Base-by-base conservation (phyloP, 495 filamentous ascomycete species). In the Glarea lozoyensis region DNA sequence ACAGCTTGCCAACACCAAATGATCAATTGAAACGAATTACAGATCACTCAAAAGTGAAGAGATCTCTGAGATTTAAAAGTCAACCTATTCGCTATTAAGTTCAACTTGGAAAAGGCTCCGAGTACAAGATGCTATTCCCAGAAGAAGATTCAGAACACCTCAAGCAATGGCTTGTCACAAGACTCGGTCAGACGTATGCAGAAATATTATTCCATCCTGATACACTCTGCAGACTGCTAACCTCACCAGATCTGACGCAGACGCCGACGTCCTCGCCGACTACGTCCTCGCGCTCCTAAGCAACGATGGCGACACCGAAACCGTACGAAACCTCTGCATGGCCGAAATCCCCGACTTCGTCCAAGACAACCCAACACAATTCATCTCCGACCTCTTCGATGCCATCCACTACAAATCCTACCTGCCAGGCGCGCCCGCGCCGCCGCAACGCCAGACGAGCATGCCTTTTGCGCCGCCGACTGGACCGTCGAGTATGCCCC, bases 201-300 rank as follows among this genome's bases (percentile, higher is more conserved):
- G 35, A 30, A 24, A 35, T 29, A 25, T 20, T 10, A 19, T 31
- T 19, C 16, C 20, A 34, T 12, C 16, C 12, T 22, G 35, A 24
- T 31, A 39, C 17, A 33, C 35, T 22, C 40, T 32, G 25, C 50
- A 19, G 19, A 53, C 50, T 24, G 53, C 40, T 33, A 44, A 15
- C 37, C 0, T n/a, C 15, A 19, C 49, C 24, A 94, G 87, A 43
- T 94, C 88, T 11, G 92, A 96, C 60, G 92, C 89, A 36, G 92
- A 98, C 60, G 81, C 87, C 21, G 88, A 95, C 54, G 87, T 98
- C 2, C 81, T 98, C 12, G 89, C 88, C 22, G 92, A 98, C 57
- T 98, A 96, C 56, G 86, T 98, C 0, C 67, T 96, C 22, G 90
- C 90, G n/a, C 76, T 98, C 9, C 69, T 95, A 23, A 77, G 77